Conservation (phyloP, 1,284 basidiomycete genomes). For the Cryptococcus sp. region DNA sequence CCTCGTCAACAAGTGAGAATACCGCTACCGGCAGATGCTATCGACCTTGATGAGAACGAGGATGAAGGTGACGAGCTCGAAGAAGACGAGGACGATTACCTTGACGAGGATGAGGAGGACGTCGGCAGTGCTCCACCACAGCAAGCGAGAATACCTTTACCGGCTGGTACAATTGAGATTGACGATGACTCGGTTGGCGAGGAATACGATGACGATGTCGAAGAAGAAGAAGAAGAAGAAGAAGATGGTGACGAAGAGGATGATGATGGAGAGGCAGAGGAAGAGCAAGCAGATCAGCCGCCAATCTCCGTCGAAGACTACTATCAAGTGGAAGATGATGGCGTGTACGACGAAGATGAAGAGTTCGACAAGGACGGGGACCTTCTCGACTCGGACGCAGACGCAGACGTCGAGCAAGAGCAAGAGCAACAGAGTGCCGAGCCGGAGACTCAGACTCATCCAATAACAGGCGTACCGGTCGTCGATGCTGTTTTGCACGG, state of each 20-base stretch:
- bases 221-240: conserved; percentile 10
- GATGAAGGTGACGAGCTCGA: conserved; percentile 4
- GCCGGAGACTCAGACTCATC: too few relatives aligned
- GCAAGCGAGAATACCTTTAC: conserved; percentile 7
- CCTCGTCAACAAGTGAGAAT: too few relatives aligned
- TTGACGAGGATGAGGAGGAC: conserved; percentile 18
- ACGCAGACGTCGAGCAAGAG: too few relatives aligned
- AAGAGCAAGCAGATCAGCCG: conserved; percentile 2
- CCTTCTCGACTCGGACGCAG: too few relatives aligned
- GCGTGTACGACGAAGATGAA: conserved; percentile 6
- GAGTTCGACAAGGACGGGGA: conserved; percentile 8
- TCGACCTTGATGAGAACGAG: too few relatives aligned
- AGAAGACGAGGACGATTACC: conserved; percentile 1
- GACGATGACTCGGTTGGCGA: conserved; percentile 11
- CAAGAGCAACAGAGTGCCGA: too few relatives aligned
- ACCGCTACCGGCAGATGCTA: too few relatives aligned
- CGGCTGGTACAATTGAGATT: not conserved
- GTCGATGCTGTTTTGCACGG: too few relatives aligned
- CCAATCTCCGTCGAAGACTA: not conserved
- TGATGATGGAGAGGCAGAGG: conserved; percentile 9
- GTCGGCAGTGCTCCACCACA: conserved; percentile 5
- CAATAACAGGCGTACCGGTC: too few relatives aligned
- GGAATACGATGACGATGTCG: conserved; percentile 19
- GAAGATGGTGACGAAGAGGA: conserved; percentile 13
- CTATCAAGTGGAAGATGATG: not conserved